Evolutionary conservation across 805 yeast species (phyloP), one percentile per base, ranked within the genome.

Genomic region (Maudiozyma saulgeensis): DNA sequence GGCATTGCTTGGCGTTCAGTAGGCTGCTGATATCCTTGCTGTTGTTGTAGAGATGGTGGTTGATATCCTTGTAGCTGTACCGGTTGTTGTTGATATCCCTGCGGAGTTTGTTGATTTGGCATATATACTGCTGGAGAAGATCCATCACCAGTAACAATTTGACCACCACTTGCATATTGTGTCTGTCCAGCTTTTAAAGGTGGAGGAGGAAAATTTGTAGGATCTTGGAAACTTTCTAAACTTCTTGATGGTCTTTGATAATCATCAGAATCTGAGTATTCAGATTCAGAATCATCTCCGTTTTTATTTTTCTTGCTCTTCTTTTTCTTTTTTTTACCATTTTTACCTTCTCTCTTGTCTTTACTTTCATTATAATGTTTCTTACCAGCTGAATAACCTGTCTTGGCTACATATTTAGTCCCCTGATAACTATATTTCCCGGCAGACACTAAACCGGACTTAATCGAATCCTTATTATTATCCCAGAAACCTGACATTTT

Each of bases 371-470:
- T 57, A 45, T 60, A 59, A 25, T 63, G 68, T 46, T 63, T 66
- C 53, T 70, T 70, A 7, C 70, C 68, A 1, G 72, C 72, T 23
- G 62, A 52, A 45, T 70, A 70, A 8, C 75, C 74, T 1, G 73
- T 62, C 53, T 70, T 70, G 6, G 73, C 70, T 1, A 68, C 73
- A 16, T 50, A 62, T 49, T 70, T 72, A 0, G 75, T 68, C 11
- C 75, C 75, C 40, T 63, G 61, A 52, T 60, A 68, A 15, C 71
- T 61, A 32, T 57, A 57, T 45, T 68, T 68, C 2, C 73, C 73
- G 2, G 68, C 72, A 1, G 68, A 54, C 3, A 61, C 55, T 2
- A 68, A 51, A 1, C 73, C 74, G 2, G 67, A 63, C 48, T 59
- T 55, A 45, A 72, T 68, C 2, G 71, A 49, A 18, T 60, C 75